Evolutionary conservation across 345 rosid genomes (phyloP).

Genomic region (Cardiospermum halicacabum): DNA sequence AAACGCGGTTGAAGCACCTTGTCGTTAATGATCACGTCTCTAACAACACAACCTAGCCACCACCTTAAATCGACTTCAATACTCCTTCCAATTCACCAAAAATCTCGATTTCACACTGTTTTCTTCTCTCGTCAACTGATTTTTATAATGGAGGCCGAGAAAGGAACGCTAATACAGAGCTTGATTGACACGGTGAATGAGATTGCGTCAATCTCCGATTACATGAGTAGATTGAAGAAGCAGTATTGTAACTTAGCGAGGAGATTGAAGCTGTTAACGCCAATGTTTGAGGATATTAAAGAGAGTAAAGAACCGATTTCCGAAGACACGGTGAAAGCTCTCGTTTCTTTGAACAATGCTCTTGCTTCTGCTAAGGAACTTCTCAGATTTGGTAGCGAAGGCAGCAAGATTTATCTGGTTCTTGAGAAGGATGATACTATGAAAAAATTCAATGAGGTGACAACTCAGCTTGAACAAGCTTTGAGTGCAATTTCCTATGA

Average conservation of each 20-base stretch:
- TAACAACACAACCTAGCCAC: too few species aligned
- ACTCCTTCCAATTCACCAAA: too few species aligned
- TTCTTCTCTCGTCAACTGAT: too few species aligned
- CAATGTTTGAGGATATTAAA: constrained; percentile 54
- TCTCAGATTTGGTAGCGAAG: constrained; percentile 64
- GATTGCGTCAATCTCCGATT: constrained; percentile 34
- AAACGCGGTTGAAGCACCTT: too few species aligned
- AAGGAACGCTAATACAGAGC: constrained; percentile 7
- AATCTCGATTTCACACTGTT: too few species aligned
- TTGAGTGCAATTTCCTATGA: constrained; percentile 56
- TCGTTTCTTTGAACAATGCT: constrained; percentile 29
- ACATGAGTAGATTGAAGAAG: constrained; percentile 42
- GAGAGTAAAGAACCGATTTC: constrained; percentile 39
- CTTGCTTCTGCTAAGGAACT: constrained; percentile 39
- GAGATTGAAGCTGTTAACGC: constrained; percentile 51
- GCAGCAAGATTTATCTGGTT: constrained; percentile 77
- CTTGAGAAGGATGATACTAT: constrained; percentile 37
- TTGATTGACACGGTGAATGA: constrained; percentile 12
- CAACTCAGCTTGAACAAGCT: constrained; percentile 69
- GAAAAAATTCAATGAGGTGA: constrained; percentile 41
- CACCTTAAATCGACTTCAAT: too few species aligned
- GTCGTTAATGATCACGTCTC: too few species aligned
- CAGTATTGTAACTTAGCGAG: constrained; percentile 51
- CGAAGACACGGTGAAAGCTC: constrained; percentile 28
- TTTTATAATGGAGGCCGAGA: constrained; percentile 14